Evolutionary conservation across 257 asterid genomes (phyloP).

Genomic region (Solanum neorickii): DNA sequence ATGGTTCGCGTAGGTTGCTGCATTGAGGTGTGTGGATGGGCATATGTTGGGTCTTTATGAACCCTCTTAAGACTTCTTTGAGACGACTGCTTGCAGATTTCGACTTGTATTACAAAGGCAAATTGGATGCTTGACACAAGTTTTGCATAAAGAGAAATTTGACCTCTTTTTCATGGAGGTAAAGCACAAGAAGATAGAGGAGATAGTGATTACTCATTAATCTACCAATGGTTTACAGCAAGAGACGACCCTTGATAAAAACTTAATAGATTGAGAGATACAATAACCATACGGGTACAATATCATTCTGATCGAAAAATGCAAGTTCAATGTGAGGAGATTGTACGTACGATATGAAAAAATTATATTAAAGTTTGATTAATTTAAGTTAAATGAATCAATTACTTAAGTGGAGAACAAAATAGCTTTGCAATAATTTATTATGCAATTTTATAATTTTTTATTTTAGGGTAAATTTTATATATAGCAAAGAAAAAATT

Average conservation of each 20-base stretch:
- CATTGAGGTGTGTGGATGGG: slow-evolving; percentile 75
- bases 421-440: no score
- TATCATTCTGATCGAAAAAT: no score
- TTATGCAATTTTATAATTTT: no score
- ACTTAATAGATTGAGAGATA: no score
- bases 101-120: not conserved
- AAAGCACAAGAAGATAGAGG: not conserved
- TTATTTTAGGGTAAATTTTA: no score
- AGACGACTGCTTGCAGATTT: not conserved
- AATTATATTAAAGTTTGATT: no score
- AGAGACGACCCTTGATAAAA: not conserved
- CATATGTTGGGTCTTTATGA: slow-evolving; percentile 83
- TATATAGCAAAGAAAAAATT: no score
- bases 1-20: slow-evolving; percentile 50
- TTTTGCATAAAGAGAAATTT: not conserved
- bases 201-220: not conserved
- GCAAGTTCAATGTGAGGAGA: no score
- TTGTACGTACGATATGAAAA: no score
- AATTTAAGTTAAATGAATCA: no score
- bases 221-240: not conserved
- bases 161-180: not conserved
- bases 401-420: no score
- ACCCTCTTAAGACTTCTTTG: slow-evolving; percentile 26
- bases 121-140: not conserved
- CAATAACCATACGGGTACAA: no score